Base-by-base conservation (phyloP, 2,329 filamentous ascomycete genomes). In the Talaromyces sp. region DNA sequence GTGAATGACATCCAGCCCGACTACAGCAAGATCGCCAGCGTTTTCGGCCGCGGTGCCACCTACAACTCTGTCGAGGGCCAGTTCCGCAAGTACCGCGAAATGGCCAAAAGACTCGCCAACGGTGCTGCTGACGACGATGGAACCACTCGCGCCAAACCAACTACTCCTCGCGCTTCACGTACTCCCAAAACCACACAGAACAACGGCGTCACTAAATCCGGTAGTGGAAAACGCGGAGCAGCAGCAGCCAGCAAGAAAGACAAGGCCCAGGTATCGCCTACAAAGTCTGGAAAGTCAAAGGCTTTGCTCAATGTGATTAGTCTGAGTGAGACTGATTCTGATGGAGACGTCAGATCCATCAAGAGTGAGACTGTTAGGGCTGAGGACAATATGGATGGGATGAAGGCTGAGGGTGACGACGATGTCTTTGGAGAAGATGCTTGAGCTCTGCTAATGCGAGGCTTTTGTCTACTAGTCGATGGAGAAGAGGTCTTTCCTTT, bases 41-140 rank as follows among this genome's bases (percentile, higher is more conserved):
- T 79, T 56, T 83, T 78, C 63, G 79, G 78, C 1, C 64, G 73
- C 8, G 77, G 74, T 0, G 77, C 78, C 0, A 81, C 77, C 0
- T 81, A 80, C 68, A 72, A 81, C 61, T 70, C 80, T 0, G 74
- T 83, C 26, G 77, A 83, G 62, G 73, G 74, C 50, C 75, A 74
- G 2, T 75, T 83, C 38, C 77, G 79, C 50, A 74, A 72, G 52
- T 76, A 75, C 61, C 81, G 80, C 54, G 75, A 75, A 54, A 54
- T 69, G 1, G 78, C 80, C 0, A 67, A 69, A 0, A 62, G 64
- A 0, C 69, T 81, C 14, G 68, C 69, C 46, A 67, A 66, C 4
- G 70, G 72, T 6, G 66, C 68, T 1, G 57, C 14, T 0, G 35
- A 60, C 2, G 12, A 53, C 0, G 68, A 62, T 9, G 53, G 62